A percentile compares a stretch with the other conserved stretches of the same genome.
These are phyloP conservation scores for Phytophthora meadii DNA, from an alignment of 352 stramenopile species.

Conservation along the genomic window DNA sequence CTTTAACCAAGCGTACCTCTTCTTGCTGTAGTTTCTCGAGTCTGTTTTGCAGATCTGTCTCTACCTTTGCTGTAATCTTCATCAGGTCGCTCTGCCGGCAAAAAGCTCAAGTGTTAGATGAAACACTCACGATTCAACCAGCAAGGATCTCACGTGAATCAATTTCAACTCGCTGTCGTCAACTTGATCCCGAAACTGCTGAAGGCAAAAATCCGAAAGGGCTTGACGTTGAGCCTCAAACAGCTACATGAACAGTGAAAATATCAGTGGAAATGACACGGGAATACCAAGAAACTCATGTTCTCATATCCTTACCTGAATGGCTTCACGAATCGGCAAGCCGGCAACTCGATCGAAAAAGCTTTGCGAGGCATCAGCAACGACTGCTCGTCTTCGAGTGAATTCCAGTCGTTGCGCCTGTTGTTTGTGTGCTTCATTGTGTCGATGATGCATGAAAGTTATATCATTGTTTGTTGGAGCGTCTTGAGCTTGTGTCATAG, in stretches of 20 bases:
- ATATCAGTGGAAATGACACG: background rate
- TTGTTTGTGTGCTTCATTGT: constrained; percentile 18
- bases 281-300: background rate
- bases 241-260: constrained; percentile 4
- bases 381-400: constrained; percentile 31
- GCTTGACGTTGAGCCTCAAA: constrained; percentile 41
- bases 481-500: constrained; percentile 1
- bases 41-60: constrained; percentile 27
- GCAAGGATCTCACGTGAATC: constrained; percentile 25
- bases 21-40: constrained; percentile 27
- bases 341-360: constrained; percentile 59
- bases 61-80: constrained; percentile 27
- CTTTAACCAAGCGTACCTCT: constrained; percentile 17
- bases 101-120: background rate
- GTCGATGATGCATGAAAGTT: too few relatives aligned
- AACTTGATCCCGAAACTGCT: constrained; percentile 31
- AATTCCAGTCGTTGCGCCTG: constrained; percentile 39
- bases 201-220: constrained; percentile 36
- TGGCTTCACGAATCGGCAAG: constrained; percentile 36
- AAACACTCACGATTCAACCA: background rate
- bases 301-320: constrained; percentile 29
- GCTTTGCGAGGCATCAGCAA: constrained; percentile 37
- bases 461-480: background rate
- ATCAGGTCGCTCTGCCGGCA: constrained; percentile 31
- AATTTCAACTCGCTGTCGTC: constrained; percentile 24